phyloP scores from a whole-genome alignment of 805 yeast species.

The Ogataea methanolica region DNA sequence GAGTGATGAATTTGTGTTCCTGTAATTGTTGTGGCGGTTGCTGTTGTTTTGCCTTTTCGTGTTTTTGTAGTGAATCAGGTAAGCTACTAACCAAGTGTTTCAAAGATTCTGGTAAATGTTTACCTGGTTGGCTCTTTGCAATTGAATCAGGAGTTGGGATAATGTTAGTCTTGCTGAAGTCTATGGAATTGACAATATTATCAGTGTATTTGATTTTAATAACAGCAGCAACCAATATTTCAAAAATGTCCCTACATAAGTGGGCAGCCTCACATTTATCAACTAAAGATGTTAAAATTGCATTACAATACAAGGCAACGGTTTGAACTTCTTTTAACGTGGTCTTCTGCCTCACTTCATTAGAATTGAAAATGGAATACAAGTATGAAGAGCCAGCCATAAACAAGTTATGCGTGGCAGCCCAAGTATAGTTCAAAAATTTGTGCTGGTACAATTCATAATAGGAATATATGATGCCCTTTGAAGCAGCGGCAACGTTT shows the following conservation, averaged over 20 bases:
- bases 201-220: slow-evolving; percentile 50
- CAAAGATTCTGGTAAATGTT: slow-evolving; percentile 36
- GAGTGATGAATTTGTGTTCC: not conserved
- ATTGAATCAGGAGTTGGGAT: slow-evolving; percentile 27
- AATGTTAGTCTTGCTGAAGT: slow-evolving; percentile 11
- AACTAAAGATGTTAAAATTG: slow-evolving; percentile 54
- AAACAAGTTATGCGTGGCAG: slow-evolving; percentile 82
- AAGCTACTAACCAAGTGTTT: slow-evolving; percentile 34
- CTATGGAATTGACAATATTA: slow-evolving; percentile 22
- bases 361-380: slow-evolving; percentile 69
- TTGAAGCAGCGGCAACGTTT: slow-evolving; percentile 58
- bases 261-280: slow-evolving; percentile 78
- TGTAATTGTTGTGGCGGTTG: not conserved
- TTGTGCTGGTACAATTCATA: slow-evolving; percentile 49
- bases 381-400: slow-evolving; percentile 86
- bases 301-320: slow-evolving; percentile 43
- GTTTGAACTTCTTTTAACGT: slow-evolving; percentile 47
- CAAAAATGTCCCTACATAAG: slow-evolving; percentile 67
- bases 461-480: slow-evolving; percentile 62
- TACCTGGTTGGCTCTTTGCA: slow-evolving; percentile 29
- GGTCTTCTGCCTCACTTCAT: slow-evolving; percentile 43
- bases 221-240: slow-evolving; percentile 67
- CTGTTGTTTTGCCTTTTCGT: slow-evolving; percentile 4
- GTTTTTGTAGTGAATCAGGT: slow-evolving; percentile 18
- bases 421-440: slow-evolving; percentile 84